A percentile compares a stretch with the other conserved stretches of the same genome.
Conservation (phyloP, 306 rosid species). For the Prunus campanulata region DNA sequence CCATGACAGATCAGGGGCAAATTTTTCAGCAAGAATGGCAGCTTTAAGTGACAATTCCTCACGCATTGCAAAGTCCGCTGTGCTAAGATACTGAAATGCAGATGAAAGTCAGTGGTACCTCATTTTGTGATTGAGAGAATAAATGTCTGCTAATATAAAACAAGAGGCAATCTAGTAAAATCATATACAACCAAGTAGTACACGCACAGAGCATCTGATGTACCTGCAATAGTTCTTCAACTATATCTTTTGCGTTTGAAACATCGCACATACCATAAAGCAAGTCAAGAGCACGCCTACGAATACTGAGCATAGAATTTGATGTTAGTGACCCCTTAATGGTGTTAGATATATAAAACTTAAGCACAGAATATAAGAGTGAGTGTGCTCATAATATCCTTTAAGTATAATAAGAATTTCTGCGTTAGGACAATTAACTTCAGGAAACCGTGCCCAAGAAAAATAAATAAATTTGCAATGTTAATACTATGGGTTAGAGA, state of each 20-base stretch:
- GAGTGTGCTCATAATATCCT: not conserved
- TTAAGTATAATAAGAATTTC: not conserved
- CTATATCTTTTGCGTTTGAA: constrained; percentile 98
- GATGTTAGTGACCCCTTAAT: constrained; percentile 26
- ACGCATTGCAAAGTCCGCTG: constrained; percentile 98
- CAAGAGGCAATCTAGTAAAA: not conserved
- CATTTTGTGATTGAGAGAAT: constrained; percentile 25
- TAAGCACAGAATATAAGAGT: not conserved
- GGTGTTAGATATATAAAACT: constrained; percentile 2
- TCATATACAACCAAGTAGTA: not conserved
- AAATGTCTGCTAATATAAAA: not conserved
- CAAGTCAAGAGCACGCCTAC: constrained; percentile 98
- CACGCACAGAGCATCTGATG: constrained; percentile 2
- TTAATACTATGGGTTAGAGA: not conserved
- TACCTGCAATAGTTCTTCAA: constrained; percentile 97
- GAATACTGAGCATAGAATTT: constrained; percentile 61
- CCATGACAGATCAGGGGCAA: constrained; percentile 99
- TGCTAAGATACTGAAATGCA: constrained; percentile 86
- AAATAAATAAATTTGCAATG: not conserved
- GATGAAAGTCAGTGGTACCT: constrained; percentile 27
- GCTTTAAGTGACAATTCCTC: constrained; percentile 98
- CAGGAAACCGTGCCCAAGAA: not conserved
- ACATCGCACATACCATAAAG: constrained; percentile 99
- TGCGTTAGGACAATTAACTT: not conserved
- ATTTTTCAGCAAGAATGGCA: constrained; percentile 98